Base-by-base conservation (phyloP, 164 flowering plant species). In the Stephania japonica region DNA sequence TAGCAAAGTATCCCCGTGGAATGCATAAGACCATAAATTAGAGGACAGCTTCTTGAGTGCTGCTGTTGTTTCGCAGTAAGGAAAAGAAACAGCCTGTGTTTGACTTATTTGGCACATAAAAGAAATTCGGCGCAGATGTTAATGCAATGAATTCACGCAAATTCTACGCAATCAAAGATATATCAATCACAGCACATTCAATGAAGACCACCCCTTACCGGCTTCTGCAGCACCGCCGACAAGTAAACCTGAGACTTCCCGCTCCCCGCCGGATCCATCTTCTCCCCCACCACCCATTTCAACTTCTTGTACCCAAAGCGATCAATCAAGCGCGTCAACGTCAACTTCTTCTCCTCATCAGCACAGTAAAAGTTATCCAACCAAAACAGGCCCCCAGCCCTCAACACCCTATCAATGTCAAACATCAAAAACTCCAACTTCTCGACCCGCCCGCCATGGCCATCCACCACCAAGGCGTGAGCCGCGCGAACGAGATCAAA, bases 271-370 rank as follows among this genome's bases (percentile, higher is more conserved):
- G 81, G 56, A 72, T 89, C 93, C 6, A 67, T 63, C 83, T 83
- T 89, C 76, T 90, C 97, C 44, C 99, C 99, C 64, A 95, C 87
- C 24, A 91, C 91, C 99, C 98, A 95, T 77, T 91, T 95, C 84
- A 95, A 82, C 83, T 95, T 95, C 77, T 88, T 93, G 73, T 93
- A 95, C 53, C 97, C 97, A 70, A 93, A 93, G 66, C 85, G 81
- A 78, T 96, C 97, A 24, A 93, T 92, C 86, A 96, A 83, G 69
- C 85, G 79, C 3, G 92, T 93, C 13, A 93, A 66, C 16, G 76
- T 84, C 68, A 41, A 85, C 80, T 89, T 93, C 83, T 79, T 82
- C 80, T 92, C 97, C n/a, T 91, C 97, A 76, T 76, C 83, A 9
- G 85, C 85, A 73, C 91, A 96, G 49, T 81, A 85, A 49, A 85